Evolutionary conservation across 2,329 filamentous ascomycete species (phyloP).

Genomic region (Clonostachys rhizophaga): DNA sequence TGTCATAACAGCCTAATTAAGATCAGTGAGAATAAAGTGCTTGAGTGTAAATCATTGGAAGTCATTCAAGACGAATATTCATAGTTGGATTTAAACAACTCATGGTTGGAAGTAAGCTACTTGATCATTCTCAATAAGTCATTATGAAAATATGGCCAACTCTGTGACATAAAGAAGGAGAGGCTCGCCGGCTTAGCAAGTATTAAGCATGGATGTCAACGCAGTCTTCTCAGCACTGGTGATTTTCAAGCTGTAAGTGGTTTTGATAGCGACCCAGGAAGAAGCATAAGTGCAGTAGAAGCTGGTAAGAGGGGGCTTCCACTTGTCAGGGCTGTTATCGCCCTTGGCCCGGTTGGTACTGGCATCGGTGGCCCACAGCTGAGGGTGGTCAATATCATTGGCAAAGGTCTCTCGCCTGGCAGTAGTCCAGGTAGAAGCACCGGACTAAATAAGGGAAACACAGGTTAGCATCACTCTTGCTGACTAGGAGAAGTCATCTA

Average conservation of each 20-base stretch:
- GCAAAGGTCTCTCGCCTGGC: slow-evolving; percentile 63
- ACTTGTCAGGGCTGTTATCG: slow-evolving; percentile 67
- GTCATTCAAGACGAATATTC: too few species aligned
- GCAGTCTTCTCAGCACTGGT: slow-evolving; percentile 55
- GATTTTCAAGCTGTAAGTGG: slow-evolving; percentile 62
- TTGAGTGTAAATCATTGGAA: too few species aligned
- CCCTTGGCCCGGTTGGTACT: slow-evolving; percentile 70
- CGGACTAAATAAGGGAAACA: slow-evolving; percentile 41
- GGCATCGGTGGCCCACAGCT: slow-evolving; percentile 76
- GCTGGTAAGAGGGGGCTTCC: slow-evolving; percentile 65
- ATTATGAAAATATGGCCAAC: too few species aligned
- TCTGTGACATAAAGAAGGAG: too few species aligned
- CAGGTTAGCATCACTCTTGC: too few species aligned
- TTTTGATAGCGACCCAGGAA: slow-evolving; percentile 77
- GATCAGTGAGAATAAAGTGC: too few species aligned
- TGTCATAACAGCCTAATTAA: too few species aligned
- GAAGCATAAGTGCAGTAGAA: slow-evolving; percentile 78
- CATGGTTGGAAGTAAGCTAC: too few species aligned
- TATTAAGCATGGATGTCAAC: slow-evolving; percentile 17
- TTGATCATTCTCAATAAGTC: too few species aligned
- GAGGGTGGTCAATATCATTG: slow-evolving; percentile 71
- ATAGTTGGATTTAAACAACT: too few species aligned
- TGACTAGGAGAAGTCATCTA: neutral
- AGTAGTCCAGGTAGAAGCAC: slow-evolving; percentile 69
- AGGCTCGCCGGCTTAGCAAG: slow-evolving; percentile 11